Conservation (phyloP, 2,329 filamentous ascomycete species). For the Neopestalotiopsis rosae region DNA sequence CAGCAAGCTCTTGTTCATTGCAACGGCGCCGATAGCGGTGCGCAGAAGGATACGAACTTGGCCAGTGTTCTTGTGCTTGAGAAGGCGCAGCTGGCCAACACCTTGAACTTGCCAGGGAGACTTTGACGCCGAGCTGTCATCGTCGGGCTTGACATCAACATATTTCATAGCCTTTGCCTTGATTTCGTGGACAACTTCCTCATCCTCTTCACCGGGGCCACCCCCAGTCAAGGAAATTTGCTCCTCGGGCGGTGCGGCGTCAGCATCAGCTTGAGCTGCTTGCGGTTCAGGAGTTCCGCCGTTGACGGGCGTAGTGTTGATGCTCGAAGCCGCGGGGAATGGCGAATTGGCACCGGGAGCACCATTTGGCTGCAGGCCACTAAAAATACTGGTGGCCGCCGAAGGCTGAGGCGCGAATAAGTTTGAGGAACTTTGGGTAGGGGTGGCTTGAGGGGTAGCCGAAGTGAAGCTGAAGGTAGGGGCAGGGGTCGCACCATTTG, state of each 20-base stretch:
- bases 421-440: constrained; percentile 33
- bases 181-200: constrained; percentile 72
- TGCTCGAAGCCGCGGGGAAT: constrained; percentile 63
- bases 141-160: constrained; percentile 50
- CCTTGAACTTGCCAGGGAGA: constrained; percentile 73
- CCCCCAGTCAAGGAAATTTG: constrained; percentile 73
- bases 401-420: constrained; percentile 34
- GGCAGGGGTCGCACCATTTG: constrained; percentile 32
- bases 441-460: constrained; percentile 33
- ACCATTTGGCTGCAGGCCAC: constrained; percentile 37
- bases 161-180: constrained; percentile 73
- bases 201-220: constrained; percentile 73
- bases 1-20: constrained; percentile 73
- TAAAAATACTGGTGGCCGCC: constrained; percentile 30
- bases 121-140: constrained; percentile 54
- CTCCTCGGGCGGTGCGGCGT: constrained; percentile 62
- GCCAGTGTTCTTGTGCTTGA: constrained; percentile 75
- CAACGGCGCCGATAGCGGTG: constrained; percentile 74
- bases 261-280: constrained; percentile 41
- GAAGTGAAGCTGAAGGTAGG: constrained; percentile 45
- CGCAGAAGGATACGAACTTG: constrained; percentile 73
- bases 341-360: constrained; percentile 45
- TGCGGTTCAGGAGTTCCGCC: constrained; percentile 61
- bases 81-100: constrained; percentile 72
- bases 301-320: constrained; percentile 64